These are phyloP conservation scores for Chaetomium cochliodes DNA, from an alignment of 495 filamentous ascomycete genomes.

Conservation along the genomic window DNA sequence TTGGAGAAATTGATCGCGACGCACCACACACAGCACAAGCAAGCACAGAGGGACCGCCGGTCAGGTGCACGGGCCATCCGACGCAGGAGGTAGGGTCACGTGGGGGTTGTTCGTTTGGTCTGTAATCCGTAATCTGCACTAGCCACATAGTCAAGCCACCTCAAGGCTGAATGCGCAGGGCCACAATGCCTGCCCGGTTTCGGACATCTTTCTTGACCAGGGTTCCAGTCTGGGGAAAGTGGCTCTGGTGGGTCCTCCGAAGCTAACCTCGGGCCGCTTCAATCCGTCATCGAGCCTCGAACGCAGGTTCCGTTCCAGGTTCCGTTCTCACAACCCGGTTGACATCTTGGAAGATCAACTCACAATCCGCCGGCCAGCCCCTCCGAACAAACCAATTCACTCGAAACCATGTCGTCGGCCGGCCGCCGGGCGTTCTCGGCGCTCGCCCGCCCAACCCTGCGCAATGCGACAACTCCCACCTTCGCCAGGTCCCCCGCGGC, in stretches of 20 bases:
- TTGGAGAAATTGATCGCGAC: constrained; percentile 41
- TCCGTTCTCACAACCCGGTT: constrained; percentile 4
- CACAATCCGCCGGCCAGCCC: not conserved
- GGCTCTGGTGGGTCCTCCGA: constrained; percentile 1
- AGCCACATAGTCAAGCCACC: constrained; percentile 17
- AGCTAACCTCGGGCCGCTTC: constrained; percentile 37
- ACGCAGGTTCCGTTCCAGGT: not conserved
- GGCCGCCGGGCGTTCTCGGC: constrained; percentile 35
- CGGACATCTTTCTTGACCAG: not conserved
- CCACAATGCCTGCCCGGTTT: not conserved
- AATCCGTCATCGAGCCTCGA: constrained; percentile 30
- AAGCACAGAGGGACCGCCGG: constrained; percentile 9
- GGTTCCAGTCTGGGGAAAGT: constrained; percentile 3
- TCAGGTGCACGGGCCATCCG: not conserved
- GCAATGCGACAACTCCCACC: constrained; percentile 30
- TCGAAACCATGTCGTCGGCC: constrained; percentile 29
- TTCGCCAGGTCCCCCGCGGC: constrained; percentile 39
- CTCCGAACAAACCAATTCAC: constrained; percentile 17
- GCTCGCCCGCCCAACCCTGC: constrained; percentile 31
- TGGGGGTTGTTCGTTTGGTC: not conserved
- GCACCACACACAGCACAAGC: constrained; percentile 15
- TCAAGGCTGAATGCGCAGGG: not conserved
- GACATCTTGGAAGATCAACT: not conserved
- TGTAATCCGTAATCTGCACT: too few species aligned
- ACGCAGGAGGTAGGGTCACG: not conserved